Conservation (phyloP, 108 stramenopile species). For the Licmophora abbreviata region DNA sequence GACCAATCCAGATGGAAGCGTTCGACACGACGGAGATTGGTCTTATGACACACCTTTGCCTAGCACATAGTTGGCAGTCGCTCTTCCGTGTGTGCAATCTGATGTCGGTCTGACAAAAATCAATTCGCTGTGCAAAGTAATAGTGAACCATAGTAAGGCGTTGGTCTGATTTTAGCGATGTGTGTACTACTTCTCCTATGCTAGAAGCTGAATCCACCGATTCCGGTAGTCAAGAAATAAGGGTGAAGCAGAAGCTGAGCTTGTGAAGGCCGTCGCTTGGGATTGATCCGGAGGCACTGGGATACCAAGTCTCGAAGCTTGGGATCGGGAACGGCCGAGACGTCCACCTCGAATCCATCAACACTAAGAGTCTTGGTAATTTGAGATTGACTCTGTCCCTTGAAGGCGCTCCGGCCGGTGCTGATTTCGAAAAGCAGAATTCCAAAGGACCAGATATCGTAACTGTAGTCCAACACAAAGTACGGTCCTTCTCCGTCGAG, state of each 20-base stretch:
- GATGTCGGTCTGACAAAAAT: too few relatives aligned
- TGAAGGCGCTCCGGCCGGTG: constrained; percentile 60
- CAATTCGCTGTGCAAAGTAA: too few relatives aligned
- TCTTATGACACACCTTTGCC: constrained; percentile 20
- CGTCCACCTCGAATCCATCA: constrained; percentile 28
- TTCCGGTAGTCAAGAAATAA: constrained; percentile 57
- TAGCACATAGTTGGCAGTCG: too few relatives aligned
- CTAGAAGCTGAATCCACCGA: constrained; percentile 29
- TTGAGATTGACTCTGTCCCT: constrained; percentile 46
- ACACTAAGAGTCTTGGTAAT: constrained; percentile 60
- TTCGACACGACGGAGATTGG: constrained; percentile 36
- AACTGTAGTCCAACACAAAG: constrained; percentile 48
- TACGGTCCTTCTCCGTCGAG: constrained; percentile 47
- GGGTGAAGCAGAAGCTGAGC: constrained; percentile 70
- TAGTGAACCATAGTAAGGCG: too few relatives aligned
- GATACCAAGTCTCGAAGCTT: constrained; percentile 57
- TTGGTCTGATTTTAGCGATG: background rate
- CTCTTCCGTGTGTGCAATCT: too few relatives aligned
- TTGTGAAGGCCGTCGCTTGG: constrained; percentile 50
- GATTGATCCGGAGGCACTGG: constrained; percentile 49
- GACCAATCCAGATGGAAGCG: constrained; percentile 22
- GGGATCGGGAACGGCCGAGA: constrained; percentile 29
- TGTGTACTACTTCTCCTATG: background rate
- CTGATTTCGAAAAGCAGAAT: constrained; percentile 48
- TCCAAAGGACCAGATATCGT: constrained; percentile 54